Conservation (phyloP, 768 basidiomycete species). For the Phanerochaete carnosa region DNA sequence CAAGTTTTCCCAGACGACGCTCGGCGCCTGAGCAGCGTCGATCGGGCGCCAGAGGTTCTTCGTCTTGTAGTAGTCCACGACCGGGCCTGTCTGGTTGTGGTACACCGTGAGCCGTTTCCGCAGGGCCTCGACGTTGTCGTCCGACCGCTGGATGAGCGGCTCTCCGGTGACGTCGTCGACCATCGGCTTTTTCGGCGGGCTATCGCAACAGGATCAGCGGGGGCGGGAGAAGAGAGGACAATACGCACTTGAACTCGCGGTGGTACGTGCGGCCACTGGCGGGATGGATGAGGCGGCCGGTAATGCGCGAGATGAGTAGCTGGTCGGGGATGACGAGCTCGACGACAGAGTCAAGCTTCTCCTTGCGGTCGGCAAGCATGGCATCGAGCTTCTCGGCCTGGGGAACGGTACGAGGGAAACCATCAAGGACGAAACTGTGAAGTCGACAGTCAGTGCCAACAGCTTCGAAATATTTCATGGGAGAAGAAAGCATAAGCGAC, state of each 20-base stretch:
- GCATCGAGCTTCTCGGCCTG: slow-evolving; percentile 95
- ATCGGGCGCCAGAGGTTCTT: slow-evolving; percentile 88
- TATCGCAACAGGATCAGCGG: slow-evolving; percentile 27
- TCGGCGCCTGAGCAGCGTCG: slow-evolving; percentile 92
- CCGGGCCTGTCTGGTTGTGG: slow-evolving; percentile 93
- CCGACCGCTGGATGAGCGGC: slow-evolving; percentile 93
- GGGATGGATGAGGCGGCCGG: slow-evolving; percentile 91
- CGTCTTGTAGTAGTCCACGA: slow-evolving; percentile 92
- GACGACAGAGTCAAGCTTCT: slow-evolving; percentile 89
- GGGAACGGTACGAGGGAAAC: slow-evolving; percentile 97
- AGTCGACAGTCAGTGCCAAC: not conserved
- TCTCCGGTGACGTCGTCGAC: slow-evolving; percentile 94
- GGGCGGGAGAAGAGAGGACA: not conserved
- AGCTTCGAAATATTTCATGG: not conserved
- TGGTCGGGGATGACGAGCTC: slow-evolving; percentile 92
- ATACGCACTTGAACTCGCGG: slow-evolving; percentile 84
- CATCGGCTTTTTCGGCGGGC: slow-evolving; percentile 96
- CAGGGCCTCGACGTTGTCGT: slow-evolving; percentile 96
- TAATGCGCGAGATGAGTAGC: slow-evolving; percentile 95
- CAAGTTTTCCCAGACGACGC: slow-evolving; percentile 86
- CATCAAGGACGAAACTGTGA: slow-evolving; percentile 91
- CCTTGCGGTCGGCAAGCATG: slow-evolving; percentile 81
- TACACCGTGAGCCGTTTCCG: slow-evolving; percentile 85
- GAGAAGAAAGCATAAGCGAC: not conserved
- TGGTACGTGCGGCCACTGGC: slow-evolving; percentile 91